A percentile compares a stretch with the other conserved stretches of the same genome.
Conservation (phyloP, 139 green algal species). For the Trebouxia sp. region DNA sequence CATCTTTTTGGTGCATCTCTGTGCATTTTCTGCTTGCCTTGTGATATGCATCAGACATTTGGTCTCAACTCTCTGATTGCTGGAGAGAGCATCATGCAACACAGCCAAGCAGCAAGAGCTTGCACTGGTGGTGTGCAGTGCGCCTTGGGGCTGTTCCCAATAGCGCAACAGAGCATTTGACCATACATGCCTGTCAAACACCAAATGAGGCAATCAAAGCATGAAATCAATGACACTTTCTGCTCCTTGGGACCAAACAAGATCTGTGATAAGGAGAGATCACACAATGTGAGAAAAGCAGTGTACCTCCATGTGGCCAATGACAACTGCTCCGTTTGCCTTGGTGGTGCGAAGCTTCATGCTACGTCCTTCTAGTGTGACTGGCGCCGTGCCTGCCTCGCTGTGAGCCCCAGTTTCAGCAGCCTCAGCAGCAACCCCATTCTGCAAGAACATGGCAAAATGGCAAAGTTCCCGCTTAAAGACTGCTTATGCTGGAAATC, state of each 20-base stretch:
- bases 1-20: background rate
- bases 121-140: background rate
- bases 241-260: background rate
- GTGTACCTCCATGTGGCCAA: constrained; percentile 23
- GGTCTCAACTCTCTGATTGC: background rate
- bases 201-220: background rate
- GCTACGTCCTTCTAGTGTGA: too few species aligned
- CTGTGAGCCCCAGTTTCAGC: background rate
- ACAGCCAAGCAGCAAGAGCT: too few species aligned
- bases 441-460: too few species aligned
- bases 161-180: background rate
- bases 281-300: background rate
- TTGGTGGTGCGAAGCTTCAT: background rate
- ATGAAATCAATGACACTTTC: background rate
- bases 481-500: too few species aligned
- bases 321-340: background rate
- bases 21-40: background rate
- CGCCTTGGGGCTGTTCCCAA: background rate
- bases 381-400: too few species aligned
- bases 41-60: background rate
- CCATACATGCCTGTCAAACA: too few species aligned
- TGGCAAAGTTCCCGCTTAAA: too few species aligned
- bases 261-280: background rate
- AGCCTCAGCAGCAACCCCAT: background rate
- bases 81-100: background rate